Evolutionary conservation across 2,329 filamentous ascomycete species (phyloP), one percentile per base, ranked within the genome.

Genomic region (Davidsoniella australis): DNA sequence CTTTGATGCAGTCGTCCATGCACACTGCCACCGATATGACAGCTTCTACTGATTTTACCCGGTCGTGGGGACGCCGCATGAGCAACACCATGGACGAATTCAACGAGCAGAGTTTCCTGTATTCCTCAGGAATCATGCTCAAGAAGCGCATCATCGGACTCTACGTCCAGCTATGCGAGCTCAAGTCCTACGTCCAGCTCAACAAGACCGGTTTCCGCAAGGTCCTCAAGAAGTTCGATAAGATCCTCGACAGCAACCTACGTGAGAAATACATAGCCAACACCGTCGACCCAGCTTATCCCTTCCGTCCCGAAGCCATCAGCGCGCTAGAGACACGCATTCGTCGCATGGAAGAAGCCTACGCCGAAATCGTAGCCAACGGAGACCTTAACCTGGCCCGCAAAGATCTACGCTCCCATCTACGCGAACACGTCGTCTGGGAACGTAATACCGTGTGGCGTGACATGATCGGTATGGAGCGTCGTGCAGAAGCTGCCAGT

Each of bases 381-480:
- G 87, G 87, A 26, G 85, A 98, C 59, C 65, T 82, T 2, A 70
- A 74, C 5, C 67, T 82, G 10, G 88, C 91, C 4, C 85, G 80
- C 58, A 81, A 85, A 56, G 91, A 96, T 60, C 70, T 98, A 51
- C 77, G 91, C 48, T 76, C 94, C 26, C 88, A 98, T 60, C 73
- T 98, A 23, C 74, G 91, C 51, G 93, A 98, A 65, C 91, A 98
- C 63, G 88, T 98, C 17, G 89, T 96, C 0, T 98, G 91, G 93
- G 93, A 98, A 63, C 77, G 91, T 51, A 98, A 98, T 61, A 98
- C 91, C 0, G 91, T 98, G 16, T 98, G 91, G 91, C 74, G 93
- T 66, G 91, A 98, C 58, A 91, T 98, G 77, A 98, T 98, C 61
- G 91, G 89, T 48, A 89, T 98, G 57, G 93, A 98, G 67, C 76